Evolutionary conservation across 2,329 filamentous ascomycete species (phyloP).

Genomic region (Fusarium equiseti): DNA sequence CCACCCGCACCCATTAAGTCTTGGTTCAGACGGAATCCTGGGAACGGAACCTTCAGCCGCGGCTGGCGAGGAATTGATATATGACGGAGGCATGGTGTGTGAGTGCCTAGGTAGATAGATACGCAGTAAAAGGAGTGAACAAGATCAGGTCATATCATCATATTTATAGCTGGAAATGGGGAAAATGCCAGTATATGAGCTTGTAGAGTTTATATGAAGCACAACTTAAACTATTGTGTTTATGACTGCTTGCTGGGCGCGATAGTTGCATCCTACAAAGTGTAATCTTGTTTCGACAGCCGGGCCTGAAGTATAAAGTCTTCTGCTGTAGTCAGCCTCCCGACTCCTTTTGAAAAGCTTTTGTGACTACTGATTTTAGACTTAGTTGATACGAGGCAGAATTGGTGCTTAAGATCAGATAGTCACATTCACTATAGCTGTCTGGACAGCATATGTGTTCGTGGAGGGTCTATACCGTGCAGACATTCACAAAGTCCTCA

Average conservation of each 20-base stretch:
- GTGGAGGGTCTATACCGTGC: neutral
- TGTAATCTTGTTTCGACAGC: neutral
- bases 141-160: neutral
- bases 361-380: neutral
- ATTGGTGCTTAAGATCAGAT: neutral
- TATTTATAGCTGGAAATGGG: neutral
- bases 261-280: neutral
- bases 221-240: neutral
- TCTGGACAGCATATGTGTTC: neutral
- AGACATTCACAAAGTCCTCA: neutral
- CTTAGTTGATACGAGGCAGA: neutral
- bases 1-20: neutral
- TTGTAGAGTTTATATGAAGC: neutral
- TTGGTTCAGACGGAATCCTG: neutral
- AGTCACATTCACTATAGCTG: neutral
- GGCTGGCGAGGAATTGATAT: neutral
- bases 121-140: neutral
- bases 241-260: neutral
- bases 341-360: neutral
- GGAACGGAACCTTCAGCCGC: neutral
- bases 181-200: neutral
- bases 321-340: neutral
- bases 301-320: neutral
- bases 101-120: neutral
- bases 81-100: neutral